Base-by-base conservation (phyloP, 805 yeast species). In the Candida ortonii region DNA sequence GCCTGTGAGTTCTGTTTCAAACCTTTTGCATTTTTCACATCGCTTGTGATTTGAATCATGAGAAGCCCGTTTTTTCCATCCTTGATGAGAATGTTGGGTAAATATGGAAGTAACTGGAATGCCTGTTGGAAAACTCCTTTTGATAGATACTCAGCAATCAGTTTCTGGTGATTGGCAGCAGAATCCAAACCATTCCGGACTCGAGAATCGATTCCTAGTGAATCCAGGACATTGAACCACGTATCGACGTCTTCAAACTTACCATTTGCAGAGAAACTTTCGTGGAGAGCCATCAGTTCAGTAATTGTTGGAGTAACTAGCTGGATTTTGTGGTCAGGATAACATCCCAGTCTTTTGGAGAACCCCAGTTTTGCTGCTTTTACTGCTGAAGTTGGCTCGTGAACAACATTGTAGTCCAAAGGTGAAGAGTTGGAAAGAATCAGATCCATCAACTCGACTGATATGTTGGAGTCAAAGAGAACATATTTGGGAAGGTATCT, bases 181-280 rank as follows among this genome's bases (percentile, higher is more conserved):
- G 58, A 53, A 12, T 67, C 70, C 36, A 80, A 52, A 30, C 62
- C 62, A 15, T 67, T 68, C 33, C 82, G 59, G 39, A 79, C 66
- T 1, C 47, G 49, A 0, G 69, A 53, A 41, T 70, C 69, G 5
- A 77, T 47, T 1, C 76, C 76, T 16, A 84, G 56, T 1, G 71
- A 50, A 47, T 86, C 95, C 10, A 87, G 55, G 1, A 77, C 63
- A 1, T 84, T 81, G 57, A 87, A 87, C 96, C 96, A 88, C 3
- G 56, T 44, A 30, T 78, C 80, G 16, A 67, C 51, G 41, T 78
- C 80, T 25, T 72, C 71, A 43, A 73, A 71, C 22, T 53, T 47
- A 3, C 59, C 68, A 1, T 50, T 38, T 5, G 52, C 60, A 5
- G 54, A 47, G 47, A 84, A 75, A 6, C 76, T 54, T 6, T 64